These are phyloP conservation scores for Lipomyces yamanashiensis DNA, from an alignment of 805 yeast genomes.

Conservation along the genomic window DNA sequence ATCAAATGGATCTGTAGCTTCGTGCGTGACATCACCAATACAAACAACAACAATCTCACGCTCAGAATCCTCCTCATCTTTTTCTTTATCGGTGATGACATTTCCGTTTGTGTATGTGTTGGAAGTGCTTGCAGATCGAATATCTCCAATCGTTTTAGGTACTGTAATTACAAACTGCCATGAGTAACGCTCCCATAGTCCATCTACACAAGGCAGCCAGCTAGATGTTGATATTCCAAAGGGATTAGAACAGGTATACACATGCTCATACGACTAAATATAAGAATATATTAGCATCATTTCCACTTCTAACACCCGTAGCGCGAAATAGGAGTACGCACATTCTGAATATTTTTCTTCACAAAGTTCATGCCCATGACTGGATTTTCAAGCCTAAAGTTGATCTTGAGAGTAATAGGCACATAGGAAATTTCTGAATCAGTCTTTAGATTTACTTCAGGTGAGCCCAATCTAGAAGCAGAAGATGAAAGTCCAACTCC, in stretches of 20 bases:
- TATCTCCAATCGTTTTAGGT: constrained; percentile 77
- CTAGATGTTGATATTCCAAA: constrained; percentile 81
- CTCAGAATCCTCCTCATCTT: constrained; percentile 48
- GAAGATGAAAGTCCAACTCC: constrained; percentile 33
- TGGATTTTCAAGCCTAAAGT: constrained; percentile 67
- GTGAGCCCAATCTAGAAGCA: constrained; percentile 33
- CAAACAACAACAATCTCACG: constrained; percentile 50
- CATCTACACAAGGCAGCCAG: constrained; percentile 98
- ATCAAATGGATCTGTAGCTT: constrained; percentile 74
- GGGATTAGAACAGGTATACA: constrained; percentile 80
- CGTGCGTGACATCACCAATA: constrained; percentile 54
- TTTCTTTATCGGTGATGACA: constrained; percentile 20
- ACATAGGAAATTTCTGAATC: constrained; percentile 56
- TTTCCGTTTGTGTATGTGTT: not conserved
- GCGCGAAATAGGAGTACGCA: constrained; percentile 5
- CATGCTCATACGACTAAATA: constrained; percentile 44
- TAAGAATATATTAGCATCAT: not conserved
- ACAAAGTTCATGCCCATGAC: constrained; percentile 77
- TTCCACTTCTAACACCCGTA: not conserved
- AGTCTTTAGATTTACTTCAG: constrained; percentile 41
- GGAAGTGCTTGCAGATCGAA: constrained; percentile 49
- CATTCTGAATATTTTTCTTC: constrained; percentile 43
- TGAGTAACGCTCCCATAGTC: constrained; percentile 81
- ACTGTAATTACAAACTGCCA: constrained; percentile 91
- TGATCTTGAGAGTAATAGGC: constrained; percentile 73